Evolutionary conservation across 192 early-diverging fungal genomes (phyloP).

Genomic region (Chytriomyces hyalinus): DNA sequence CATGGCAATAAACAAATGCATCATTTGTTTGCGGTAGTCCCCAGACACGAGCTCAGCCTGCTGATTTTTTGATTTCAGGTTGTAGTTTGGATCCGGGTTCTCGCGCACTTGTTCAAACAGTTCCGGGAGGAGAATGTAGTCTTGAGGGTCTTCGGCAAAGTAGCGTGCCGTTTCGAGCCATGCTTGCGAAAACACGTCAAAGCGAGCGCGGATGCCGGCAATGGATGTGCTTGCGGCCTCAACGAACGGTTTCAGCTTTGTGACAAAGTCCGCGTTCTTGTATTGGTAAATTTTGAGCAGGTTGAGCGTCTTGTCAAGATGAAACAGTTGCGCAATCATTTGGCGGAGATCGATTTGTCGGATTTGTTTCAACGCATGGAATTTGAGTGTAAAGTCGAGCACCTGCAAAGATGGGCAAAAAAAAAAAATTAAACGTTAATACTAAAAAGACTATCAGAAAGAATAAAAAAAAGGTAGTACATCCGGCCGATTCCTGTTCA

Average conservation of each 20-base stretch:
- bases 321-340: constrained; percentile 36
- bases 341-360: constrained; percentile 49
- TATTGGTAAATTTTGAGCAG: constrained; percentile 27
- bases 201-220: constrained; percentile 24
- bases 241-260: constrained; percentile 33
- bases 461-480: constrained; percentile 28
- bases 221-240: constrained; percentile 10
- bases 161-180: constrained; percentile 49
- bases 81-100: constrained; percentile 36
- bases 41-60: neutral
- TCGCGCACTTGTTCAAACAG: constrained; percentile 15
- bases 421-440: neutral
- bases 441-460: constrained; percentile 4
- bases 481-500: constrained; percentile 47
- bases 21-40: constrained; percentile 36
- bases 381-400: constrained; percentile 48
- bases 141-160: constrained; percentile 56
- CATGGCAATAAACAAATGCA: constrained; percentile 48
- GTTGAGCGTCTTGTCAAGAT: constrained; percentile 30
- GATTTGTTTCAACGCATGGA: constrained; percentile 43
- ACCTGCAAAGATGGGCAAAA: constrained; percentile 27
- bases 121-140: constrained; percentile 38
- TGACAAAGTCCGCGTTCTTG: constrained; percentile 34
- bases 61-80: neutral
- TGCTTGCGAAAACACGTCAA: constrained; percentile 35